Percentiles rank a stretch among this genome's conserved stretches.
phyloP scores from a whole-genome alignment of 2,329 filamentous ascomycete genomes.

The Dothiorella sarmentorum region DNA sequence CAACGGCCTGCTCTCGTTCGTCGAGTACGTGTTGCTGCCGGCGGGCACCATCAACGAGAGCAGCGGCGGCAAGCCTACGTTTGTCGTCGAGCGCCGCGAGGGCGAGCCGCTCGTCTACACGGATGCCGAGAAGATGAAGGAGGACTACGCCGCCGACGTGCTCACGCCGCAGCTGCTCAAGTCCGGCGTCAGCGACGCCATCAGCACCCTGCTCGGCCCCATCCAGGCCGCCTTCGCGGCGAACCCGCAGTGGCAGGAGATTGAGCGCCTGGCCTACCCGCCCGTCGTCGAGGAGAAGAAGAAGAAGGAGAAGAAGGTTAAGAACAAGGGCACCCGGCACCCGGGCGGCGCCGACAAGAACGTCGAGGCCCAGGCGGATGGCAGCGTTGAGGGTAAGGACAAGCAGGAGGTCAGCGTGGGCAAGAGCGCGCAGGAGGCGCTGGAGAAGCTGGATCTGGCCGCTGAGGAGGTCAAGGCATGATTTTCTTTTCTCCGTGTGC shows the following conservation, averaged over 20 bases:
- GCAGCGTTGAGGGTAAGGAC: constrained; percentile 42
- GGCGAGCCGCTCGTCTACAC: constrained; percentile 79
- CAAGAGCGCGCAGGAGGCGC: constrained; percentile 32
- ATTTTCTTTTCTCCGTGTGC: not conserved
- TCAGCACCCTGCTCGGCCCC: constrained; percentile 71
- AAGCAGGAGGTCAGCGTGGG: constrained; percentile 43
- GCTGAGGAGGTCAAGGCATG: constrained; percentile 18
- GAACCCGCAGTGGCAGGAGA: constrained; percentile 74
- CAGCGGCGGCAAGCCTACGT: constrained; percentile 54
- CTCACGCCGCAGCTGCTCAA: constrained; percentile 86
- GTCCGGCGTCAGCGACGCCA: constrained; percentile 70
- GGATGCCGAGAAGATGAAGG: constrained; percentile 68
- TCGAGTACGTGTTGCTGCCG: constrained; percentile 82
- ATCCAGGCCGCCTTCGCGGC: constrained; percentile 71
- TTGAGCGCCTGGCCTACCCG: constrained; percentile 78
- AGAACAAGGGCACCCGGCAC: constrained; percentile 64
- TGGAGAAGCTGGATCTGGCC: constrained; percentile 27
- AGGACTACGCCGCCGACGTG: constrained; percentile 76
- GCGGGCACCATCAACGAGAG: constrained; percentile 64
- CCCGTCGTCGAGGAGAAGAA: constrained; percentile 55
- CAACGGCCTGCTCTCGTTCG: constrained; percentile 82
- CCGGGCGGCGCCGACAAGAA: constrained; percentile 45
- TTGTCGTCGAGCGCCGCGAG: constrained; percentile 63
- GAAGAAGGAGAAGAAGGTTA: constrained; percentile 66
- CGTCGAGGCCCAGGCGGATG: constrained; percentile 45